A percentile compares a stretch with the other conserved stretches of the same genome.
Conservation (phyloP, 805 yeast genomes). For the Candida easanensis region DNA sequence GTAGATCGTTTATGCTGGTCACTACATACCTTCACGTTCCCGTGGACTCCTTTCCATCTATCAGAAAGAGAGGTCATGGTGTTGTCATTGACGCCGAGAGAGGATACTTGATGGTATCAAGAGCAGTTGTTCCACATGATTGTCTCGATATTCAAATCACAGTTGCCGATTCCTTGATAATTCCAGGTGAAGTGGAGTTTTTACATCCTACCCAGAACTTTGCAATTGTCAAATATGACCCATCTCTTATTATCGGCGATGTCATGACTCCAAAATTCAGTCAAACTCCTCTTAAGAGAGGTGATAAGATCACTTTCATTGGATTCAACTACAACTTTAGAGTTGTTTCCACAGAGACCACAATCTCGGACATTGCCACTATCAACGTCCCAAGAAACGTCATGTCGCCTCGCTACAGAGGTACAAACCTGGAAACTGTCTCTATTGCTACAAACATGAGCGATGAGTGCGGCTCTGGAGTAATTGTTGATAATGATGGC, state of each 20-base stretch:
- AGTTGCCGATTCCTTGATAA: constrained; percentile 79
- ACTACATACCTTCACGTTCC: constrained; percentile 62
- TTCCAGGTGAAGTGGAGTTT: constrained; percentile 78
- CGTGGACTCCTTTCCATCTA: constrained; percentile 70
- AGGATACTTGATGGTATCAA: constrained; percentile 78
- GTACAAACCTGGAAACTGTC: constrained; percentile 76
- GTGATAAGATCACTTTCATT: constrained; percentile 73
- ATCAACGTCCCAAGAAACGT: constrained; percentile 68
- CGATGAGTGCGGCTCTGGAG: constrained; percentile 76
- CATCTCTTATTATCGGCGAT: constrained; percentile 67
- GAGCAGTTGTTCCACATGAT: constrained; percentile 81
- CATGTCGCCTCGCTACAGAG: constrained; percentile 77
- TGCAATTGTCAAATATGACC: constrained; percentile 81
- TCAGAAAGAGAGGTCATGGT: constrained; percentile 66
- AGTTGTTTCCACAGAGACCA: constrained; percentile 69
- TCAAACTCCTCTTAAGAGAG: constrained; percentile 57
- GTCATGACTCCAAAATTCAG: constrained; percentile 66
- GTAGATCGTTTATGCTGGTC: constrained; percentile 71
- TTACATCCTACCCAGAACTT: constrained; percentile 86
- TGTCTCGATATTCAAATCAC: constrained; percentile 66
- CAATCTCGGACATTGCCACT: constrained; percentile 73
- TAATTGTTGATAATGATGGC: constrained; percentile 75
- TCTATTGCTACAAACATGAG: constrained; percentile 70
- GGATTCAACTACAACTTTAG: constrained; percentile 75
- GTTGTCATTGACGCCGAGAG: constrained; percentile 75